These are phyloP conservation scores for Porcisia deanei DNA, from an alignment of 208 protist species.

Conservation along the genomic window DNA sequence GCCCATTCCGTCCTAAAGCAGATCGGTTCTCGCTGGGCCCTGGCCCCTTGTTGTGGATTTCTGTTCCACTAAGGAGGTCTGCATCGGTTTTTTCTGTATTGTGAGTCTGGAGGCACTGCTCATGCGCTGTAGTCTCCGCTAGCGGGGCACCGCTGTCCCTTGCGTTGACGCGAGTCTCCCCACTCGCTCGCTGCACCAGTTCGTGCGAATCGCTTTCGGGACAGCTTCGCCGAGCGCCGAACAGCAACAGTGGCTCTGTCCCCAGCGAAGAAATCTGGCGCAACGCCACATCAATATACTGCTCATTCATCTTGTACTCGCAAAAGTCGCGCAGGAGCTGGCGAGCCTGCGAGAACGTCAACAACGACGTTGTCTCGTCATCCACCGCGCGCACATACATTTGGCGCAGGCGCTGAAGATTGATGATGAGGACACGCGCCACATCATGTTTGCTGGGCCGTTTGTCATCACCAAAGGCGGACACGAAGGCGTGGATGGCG, in stretches of 20 bases:
- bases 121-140: neutral
- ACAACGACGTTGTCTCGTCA: conserved; percentile 40
- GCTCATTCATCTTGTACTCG: conserved; percentile 75
- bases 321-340: conserved; percentile 74
- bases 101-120: neutral
- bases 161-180: neutral
- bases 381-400: conserved; percentile 63
- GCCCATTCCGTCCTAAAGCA: conserved; percentile 9
- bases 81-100: neutral
- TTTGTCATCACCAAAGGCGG: conserved; percentile 45
- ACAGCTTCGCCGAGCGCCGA: neutral
- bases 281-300: conserved; percentile 39
- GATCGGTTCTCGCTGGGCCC: neutral
- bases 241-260: neutral
- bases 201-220: neutral
- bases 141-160: neutral
- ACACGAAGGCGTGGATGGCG: conserved; percentile 58
- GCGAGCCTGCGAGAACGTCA: conserved; percentile 42
- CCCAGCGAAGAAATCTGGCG: conserved; percentile 1
- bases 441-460: conserved; percentile 75
- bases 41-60: too few species aligned
- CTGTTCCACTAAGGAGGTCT: neutral
- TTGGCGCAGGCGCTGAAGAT: conserved; percentile 70
- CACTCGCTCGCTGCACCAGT: neutral
- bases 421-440: conserved; percentile 63